Conservation (phyloP, 305 asterid species). For the Rubia peregrina region DNA sequence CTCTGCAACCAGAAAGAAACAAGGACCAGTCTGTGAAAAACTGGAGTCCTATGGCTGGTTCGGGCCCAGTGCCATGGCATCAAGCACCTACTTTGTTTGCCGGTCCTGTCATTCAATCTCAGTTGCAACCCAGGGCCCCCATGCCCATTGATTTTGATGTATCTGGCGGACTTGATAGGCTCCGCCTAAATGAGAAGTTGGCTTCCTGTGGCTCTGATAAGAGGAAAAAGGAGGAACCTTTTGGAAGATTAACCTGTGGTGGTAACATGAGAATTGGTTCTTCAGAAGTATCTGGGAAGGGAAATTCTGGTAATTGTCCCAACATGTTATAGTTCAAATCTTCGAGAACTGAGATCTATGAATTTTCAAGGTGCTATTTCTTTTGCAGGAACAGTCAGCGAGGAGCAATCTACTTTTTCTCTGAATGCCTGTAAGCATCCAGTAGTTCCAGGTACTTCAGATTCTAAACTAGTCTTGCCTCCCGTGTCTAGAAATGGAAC, state of each 20-base stretch:
- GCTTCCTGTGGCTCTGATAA: slow-evolving; percentile 35
- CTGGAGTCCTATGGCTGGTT: slow-evolving; percentile 69
- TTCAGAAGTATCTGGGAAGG: slow-evolving; percentile 39
- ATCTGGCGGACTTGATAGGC: slow-evolving; percentile 39
- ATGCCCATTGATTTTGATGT: slow-evolving; percentile 40
- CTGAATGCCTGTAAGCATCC: slow-evolving; percentile 32
- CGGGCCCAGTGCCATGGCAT: slow-evolving; percentile 81
- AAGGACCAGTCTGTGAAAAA: slow-evolving; percentile 55
- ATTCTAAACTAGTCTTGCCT: slow-evolving; percentile 27
- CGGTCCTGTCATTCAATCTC: slow-evolving; percentile 42
- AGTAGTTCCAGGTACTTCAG: slow-evolving; percentile 31
- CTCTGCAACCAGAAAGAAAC: slow-evolving; percentile 72
- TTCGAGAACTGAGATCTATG: neutral
- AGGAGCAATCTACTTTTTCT: slow-evolving; percentile 40
- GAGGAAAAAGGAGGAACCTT: slow-evolving; percentile 38
- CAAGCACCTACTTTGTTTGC: slow-evolving; percentile 63
- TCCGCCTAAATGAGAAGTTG: slow-evolving; percentile 35
- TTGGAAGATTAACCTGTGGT: slow-evolving; percentile 40
- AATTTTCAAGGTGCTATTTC: slow-evolving; percentile 4
- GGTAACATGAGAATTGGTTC: slow-evolving; percentile 45
- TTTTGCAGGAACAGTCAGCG: slow-evolving; percentile 46
- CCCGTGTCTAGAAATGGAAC: slow-evolving; percentile 39
- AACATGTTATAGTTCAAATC: neutral
- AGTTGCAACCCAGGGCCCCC: slow-evolving; percentile 42
- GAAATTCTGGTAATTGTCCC: slow-evolving; percentile 44